Conservation (phyloP, 1,284 basidiomycete genomes). For the Phellopilus nigrolimitatus region DNA sequence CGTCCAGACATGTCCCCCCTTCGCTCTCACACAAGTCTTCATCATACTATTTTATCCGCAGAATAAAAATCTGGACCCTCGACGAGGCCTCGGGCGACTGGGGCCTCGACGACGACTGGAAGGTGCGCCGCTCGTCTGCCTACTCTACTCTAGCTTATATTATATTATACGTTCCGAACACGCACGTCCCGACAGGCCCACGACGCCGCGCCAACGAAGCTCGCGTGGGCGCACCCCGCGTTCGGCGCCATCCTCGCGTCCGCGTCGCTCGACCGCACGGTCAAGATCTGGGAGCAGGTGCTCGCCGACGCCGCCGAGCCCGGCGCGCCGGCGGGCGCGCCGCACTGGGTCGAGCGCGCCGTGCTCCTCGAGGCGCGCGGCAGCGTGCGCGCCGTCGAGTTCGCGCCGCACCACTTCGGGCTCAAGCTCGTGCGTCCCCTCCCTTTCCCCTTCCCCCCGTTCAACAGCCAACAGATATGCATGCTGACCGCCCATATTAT, state of each 20-base stretch:
- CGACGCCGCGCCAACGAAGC: constrained; percentile 76
- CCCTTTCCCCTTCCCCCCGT: neutral
- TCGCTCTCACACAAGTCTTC: neutral
- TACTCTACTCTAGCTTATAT: no score
- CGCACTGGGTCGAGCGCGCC: constrained; percentile 70
- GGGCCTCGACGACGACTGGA: constrained; percentile 83
- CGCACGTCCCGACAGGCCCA: constrained; percentile 67
- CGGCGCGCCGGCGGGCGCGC: constrained; percentile 23
- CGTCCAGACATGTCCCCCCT: no score
- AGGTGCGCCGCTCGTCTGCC: no score
- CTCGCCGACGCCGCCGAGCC: constrained; percentile 30
- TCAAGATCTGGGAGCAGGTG: constrained; percentile 84
- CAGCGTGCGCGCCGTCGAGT: constrained; percentile 79
- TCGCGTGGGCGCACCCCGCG: constrained; percentile 89
- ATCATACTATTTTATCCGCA: constrained; percentile 30
- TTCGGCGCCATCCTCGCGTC: constrained; percentile 83
- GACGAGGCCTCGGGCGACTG: constrained; percentile 68
- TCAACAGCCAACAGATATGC: neutral
- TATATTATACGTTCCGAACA: no score
- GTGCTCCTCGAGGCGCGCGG: constrained; percentile 80
- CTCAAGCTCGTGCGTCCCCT: constrained; percentile 67
- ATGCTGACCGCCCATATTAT: no score
- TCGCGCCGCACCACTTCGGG: constrained; percentile 81
- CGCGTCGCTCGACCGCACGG: constrained; percentile 81
- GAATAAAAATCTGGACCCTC: constrained; percentile 80